These are phyloP conservation scores for Allium sativum DNA, from an alignment of 106 monocot species.

Conservation along the genomic window DNA sequence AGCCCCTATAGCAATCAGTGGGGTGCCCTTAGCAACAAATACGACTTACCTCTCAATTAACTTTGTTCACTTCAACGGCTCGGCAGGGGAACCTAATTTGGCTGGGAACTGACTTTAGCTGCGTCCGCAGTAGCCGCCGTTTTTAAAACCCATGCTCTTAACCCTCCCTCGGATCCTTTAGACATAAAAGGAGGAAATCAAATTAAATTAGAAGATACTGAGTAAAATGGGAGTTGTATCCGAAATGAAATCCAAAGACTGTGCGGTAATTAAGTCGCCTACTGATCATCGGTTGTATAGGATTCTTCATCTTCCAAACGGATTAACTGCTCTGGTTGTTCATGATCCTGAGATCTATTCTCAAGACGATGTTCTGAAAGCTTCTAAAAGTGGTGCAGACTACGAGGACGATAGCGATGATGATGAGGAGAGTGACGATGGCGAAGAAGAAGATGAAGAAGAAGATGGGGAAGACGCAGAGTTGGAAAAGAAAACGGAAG, in stretches of 20 bases:
- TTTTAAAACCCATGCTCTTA: too few species aligned
- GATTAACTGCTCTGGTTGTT: slow-evolving; percentile 69
- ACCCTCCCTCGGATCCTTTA: too few species aligned
- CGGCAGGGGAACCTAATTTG: too few species aligned
- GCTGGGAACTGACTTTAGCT: too few species aligned
- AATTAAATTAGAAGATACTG: neutral
- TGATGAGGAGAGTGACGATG: slow-evolving; percentile 28
- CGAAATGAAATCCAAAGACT: slow-evolving; percentile 14
- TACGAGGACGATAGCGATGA: slow-evolving; percentile 31
- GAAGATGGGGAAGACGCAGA: slow-evolving; percentile 11
- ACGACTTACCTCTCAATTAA: too few species aligned
- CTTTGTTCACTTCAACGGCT: too few species aligned
- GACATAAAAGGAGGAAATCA: too few species aligned
- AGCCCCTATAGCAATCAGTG: too few species aligned
- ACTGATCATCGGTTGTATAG: slow-evolving; percentile 59
- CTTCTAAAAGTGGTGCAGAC: slow-evolving; percentile 9
- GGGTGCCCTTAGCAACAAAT: too few species aligned
- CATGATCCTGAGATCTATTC: slow-evolving; percentile 97
- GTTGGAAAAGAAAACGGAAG: slow-evolving; percentile 19
- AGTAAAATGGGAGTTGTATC: neutral
- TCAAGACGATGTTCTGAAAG: slow-evolving; percentile 9
- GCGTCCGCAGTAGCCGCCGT: too few species aligned
- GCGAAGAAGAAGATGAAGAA: slow-evolving; percentile 16
- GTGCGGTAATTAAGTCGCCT: slow-evolving; percentile 67
- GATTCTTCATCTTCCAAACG: slow-evolving; percentile 63